These are phyloP conservation scores for Elasticomyces elasticus DNA, from an alignment of 495 filamentous ascomycete species.

Conservation along the genomic window DNA sequence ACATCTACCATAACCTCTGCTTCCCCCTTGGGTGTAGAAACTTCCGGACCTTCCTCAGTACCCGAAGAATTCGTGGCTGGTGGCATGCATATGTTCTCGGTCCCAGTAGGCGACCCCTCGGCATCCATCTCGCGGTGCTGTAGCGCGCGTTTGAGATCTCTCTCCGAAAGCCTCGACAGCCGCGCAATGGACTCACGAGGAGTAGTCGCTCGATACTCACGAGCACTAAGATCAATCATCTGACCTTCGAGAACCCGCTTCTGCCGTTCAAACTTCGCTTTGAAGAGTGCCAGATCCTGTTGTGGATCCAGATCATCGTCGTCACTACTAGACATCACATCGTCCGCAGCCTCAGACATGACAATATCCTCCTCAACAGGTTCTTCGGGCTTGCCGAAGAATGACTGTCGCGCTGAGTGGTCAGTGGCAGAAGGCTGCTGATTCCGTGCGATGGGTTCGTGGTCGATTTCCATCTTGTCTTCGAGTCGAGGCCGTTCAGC, in stretches of 20 bases:
- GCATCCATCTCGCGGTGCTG: conserved; percentile 16
- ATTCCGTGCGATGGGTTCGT: not conserved
- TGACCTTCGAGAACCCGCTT: conserved; percentile 28
- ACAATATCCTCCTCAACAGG: not conserved
- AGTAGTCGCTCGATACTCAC: conserved; percentile 25
- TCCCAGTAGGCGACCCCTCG: conserved; percentile 6
- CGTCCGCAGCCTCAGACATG: conserved; percentile 17
- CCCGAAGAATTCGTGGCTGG: conserved; percentile 11
- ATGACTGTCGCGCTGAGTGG: conserved; percentile 20
- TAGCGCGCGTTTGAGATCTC: conserved; percentile 5
- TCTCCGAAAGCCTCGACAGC: conserved; percentile 20
- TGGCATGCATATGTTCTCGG: conserved; percentile 4
- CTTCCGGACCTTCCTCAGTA: conserved; percentile 12
- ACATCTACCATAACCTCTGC: conserved; percentile 16
- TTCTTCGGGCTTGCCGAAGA: conserved; percentile 17
- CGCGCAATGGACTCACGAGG: conserved; percentile 24
- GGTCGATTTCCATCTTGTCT: conserved; percentile 16
- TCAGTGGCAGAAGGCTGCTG: not conserved
- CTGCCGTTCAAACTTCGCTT: conserved; percentile 30
- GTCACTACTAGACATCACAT: conserved; percentile 23
- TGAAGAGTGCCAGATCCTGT: conserved; percentile 27
- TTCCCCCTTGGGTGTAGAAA: conserved; percentile 23
- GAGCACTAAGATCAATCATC: conserved; percentile 27
- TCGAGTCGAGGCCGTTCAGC: not conserved
- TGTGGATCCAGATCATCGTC: conserved; percentile 33